Base-by-base conservation (phyloP, 768 basidiomycete genomes). In the Lyophyllum decastes region DNA sequence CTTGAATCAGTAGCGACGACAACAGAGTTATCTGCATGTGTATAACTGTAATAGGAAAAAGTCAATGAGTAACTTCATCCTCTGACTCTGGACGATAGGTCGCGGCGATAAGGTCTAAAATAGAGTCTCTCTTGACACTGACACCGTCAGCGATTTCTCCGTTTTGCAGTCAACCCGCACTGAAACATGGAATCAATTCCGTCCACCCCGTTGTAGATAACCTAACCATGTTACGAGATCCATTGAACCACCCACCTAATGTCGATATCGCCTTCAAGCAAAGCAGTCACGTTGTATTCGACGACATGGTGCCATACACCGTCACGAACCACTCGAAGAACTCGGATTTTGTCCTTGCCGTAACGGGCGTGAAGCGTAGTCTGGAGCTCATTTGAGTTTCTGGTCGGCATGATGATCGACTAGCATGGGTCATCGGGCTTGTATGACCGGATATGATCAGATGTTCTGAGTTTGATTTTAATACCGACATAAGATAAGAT, bases 1-100 rank as follows among this genome's bases (percentile, higher is more conserved):
- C 92, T 88, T 1, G 92, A 92, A 73, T 98, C 95, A 1, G 95
- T 98, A 2, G 95, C 88, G 2, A 98, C 93, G 10, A 97, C 81
- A 10, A 88, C 85, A 2, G 82, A 82, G 73, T 98, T 98, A 68
- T 98, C 93, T 0, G 91, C 93, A 62, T 92, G 63, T 3, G 92
- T 96, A 72, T 90, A 98, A 65, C 92, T 92, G 35, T 22, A 50
- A 24, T n/a, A n/a, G 2, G 1, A n/a, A 21, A 47, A n/a, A 55
- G 24, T 26, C 21, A 11, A 34, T 38, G 9, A 53, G 55, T 14
- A 34, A n/a, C 16, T 38, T 3, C 5, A 38, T 38, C n/a, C n/a
- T n/a, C n/a, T n/a, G n/a, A n/a, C n/a, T n/a, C n/a, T n/a, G n/a
- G n/a, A n/a, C 12, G 16, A 11, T 17, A 38, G 35, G 16, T 12